A percentile compares a stretch with the other conserved stretches of the same genome.
Evolutionary conservation across 371 early-diverging fungal species (phyloP).

Genomic region (Thermomucor indicae-seudaticae): DNA sequence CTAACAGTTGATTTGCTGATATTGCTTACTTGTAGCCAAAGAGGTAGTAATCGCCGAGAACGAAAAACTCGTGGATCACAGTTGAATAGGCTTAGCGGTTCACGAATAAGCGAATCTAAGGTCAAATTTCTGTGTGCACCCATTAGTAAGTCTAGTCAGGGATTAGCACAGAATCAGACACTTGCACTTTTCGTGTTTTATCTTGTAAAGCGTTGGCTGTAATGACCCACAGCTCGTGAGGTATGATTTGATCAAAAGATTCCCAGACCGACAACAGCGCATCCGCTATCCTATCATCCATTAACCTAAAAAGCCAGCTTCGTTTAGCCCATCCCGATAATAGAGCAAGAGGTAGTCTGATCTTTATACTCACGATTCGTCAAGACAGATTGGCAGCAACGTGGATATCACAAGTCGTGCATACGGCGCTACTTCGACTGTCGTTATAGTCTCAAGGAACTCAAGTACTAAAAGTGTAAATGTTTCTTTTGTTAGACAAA

Average conservation of each 20-base stretch:
- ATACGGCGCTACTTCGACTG: background rate
- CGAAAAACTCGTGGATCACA: constrained; percentile 49
- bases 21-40: constrained; percentile 50
- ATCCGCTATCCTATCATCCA: constrained; percentile 6
- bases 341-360: background rate
- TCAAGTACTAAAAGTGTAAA: background rate
- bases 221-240: constrained; percentile 36
- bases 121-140: too few species aligned
- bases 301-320: too few species aligned
- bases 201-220: constrained; percentile 20
- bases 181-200: background rate
- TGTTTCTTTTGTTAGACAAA: too few species aligned
- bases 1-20: constrained; percentile 11
- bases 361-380: background rate
- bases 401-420: background rate
- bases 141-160: background rate
- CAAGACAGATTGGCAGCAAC: background rate
- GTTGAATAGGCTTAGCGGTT: constrained; percentile 48
- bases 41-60: constrained; percentile 36
- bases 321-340: background rate
- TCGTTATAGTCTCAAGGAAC: background rate
- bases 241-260: constrained; percentile 54
- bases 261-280: constrained; percentile 47
- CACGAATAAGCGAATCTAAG: background rate
- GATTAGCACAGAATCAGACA: background rate